Percentiles rank a stretch among this genome's conserved stretches.
These are phyloP conservation scores for Moricandia arvensis DNA, from an alignment of 345 rosid genomes.

Conservation along the genomic window DNA sequence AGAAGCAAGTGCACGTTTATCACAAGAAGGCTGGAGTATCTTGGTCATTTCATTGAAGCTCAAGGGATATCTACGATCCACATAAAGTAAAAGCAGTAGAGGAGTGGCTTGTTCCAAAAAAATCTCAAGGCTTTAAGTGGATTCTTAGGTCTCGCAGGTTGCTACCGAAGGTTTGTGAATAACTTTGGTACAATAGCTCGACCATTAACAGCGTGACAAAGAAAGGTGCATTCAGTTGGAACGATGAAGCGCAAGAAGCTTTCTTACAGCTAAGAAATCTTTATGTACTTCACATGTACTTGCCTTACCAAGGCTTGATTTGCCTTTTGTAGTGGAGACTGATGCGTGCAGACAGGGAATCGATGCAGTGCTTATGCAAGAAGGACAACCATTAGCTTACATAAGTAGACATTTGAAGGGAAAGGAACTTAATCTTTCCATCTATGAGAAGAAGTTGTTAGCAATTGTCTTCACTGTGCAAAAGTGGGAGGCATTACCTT, in stretches of 20 bases:
- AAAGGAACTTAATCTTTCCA: not conserved
- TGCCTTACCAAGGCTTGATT: not conserved
- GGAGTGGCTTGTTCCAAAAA: not conserved
- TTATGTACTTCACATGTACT: not conserved
- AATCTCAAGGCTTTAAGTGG: not conserved
- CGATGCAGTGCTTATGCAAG: not conserved
- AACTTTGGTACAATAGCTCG: not conserved
- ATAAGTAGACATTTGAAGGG: not conserved
- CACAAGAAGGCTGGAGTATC: not conserved
- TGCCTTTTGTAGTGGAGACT: not conserved
- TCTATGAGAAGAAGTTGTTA: not conserved
- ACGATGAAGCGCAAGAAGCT: not conserved
- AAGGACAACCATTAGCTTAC: not conserved
- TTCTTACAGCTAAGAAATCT: not conserved
- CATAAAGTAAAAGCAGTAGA: not conserved
- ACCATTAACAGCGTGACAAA: not conserved
- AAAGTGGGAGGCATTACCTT: not conserved
- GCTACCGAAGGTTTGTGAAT: not conserved
- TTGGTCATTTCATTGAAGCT: not conserved
- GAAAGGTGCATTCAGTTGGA: not conserved
- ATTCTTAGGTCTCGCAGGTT: not conserved
- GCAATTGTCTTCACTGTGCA: not conserved
- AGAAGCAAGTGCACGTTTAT: not conserved
- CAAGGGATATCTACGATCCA: not conserved
- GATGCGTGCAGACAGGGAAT: not conserved